Base-by-base conservation (phyloP, 176 grass and related monocot genomes). In the Neostapfia colusana region DNA sequence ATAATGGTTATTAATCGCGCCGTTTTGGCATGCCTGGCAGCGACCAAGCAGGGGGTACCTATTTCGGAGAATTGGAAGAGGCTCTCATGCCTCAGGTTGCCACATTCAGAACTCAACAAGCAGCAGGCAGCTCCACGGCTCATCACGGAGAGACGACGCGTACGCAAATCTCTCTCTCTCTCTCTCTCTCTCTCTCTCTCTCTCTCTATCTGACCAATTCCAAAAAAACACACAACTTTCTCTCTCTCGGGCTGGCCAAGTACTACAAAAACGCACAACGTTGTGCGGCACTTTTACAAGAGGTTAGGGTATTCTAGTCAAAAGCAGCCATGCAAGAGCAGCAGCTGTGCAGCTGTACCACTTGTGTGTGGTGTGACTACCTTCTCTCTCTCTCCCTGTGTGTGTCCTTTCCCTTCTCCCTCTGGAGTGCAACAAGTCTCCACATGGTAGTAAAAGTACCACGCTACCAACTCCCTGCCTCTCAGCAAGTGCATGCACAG, bases 41-140 rank as follows among this genome's bases (percentile, higher is more conserved):
- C 20, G 79, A 93, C 63, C 90, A 97, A 36, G 93, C 59, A 71
- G 93, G 86, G 57, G 78, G 65, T 4, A 10, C 80, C 67, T 97
- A 93, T 66, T 89, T 93, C 64, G 93, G 90, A 48, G 93, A 85
- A 73, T 61, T 97, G 79, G 93, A 93, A 67, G 86, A 87, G 56
- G 93, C 93, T 87, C 85, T 97, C 63, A 87, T 87, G 84, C 90
- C 91, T 53, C 79, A 88, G 79, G 91, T 87, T 37, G 75, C 72
- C 71, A 64, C 88, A 44, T 78, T 88, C 37, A 81, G 82, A 57
- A 36, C 83, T 75, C 82, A 81, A 71, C 89, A 79, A 58, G 55
- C 83, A 72, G 75, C 69, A 80, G 77, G 65, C 76, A 80, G 66
- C 54, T 84, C 87, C 27, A 21, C 63, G 17, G 63, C 39, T 88